Conservation (phyloP, 768 basidiomycete species). For the Mycena alexandri region DNA sequence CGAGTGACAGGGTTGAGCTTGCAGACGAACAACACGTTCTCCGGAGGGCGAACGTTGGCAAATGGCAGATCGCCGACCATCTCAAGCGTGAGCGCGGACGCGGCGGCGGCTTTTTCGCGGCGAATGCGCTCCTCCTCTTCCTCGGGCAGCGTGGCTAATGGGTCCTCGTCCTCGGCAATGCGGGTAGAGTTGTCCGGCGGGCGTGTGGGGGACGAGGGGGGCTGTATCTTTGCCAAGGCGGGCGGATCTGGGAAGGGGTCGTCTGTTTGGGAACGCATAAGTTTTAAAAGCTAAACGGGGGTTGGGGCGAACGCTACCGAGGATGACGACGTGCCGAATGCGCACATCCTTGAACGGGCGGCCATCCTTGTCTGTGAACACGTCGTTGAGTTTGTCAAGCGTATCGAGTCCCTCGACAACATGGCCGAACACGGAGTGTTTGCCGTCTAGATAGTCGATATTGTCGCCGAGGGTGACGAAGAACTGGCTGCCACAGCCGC, state of each 20-base stretch:
- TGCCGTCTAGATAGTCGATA: slow-evolving; percentile 95
- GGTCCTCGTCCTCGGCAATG: slow-evolving; percentile 96
- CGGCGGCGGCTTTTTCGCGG: slow-evolving; percentile 89
- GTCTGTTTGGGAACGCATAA: slow-evolving; percentile 61
- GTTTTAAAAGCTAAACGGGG: slow-evolving; percentile 4
- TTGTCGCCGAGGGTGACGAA: slow-evolving; percentile 93
- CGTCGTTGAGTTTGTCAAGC: slow-evolving; percentile 92
- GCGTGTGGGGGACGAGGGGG: slow-evolving; percentile 81
- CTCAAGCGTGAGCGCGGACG: slow-evolving; percentile 95
- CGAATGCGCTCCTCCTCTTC: slow-evolving; percentile 86
- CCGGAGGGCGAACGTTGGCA: slow-evolving; percentile 96
- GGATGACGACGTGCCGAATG: slow-evolving; percentile 94
- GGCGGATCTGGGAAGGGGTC: slow-evolving; percentile 95
- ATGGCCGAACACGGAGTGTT: slow-evolving; percentile 93
- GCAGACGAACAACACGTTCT: slow-evolving; percentile 99
- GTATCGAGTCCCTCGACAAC: slow-evolving; percentile 96
- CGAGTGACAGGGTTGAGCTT: slow-evolving; percentile 96
- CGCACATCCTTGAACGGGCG: slow-evolving; percentile 94
- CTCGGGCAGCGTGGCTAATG: slow-evolving; percentile 82
- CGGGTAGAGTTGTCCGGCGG: slow-evolving; percentile 90
- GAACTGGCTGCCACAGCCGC: slow-evolving; percentile 96
- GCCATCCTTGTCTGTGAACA: slow-evolving; percentile 89
- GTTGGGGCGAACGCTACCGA: slow-evolving; percentile 70
- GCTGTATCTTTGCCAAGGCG: slow-evolving; percentile 67
- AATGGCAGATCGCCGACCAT: slow-evolving; percentile 99